Evolutionary conservation across 768 basidiomycete species (phyloP), one percentile per base, ranked within the genome.

Genomic region (Dendrothele bispora): DNA sequence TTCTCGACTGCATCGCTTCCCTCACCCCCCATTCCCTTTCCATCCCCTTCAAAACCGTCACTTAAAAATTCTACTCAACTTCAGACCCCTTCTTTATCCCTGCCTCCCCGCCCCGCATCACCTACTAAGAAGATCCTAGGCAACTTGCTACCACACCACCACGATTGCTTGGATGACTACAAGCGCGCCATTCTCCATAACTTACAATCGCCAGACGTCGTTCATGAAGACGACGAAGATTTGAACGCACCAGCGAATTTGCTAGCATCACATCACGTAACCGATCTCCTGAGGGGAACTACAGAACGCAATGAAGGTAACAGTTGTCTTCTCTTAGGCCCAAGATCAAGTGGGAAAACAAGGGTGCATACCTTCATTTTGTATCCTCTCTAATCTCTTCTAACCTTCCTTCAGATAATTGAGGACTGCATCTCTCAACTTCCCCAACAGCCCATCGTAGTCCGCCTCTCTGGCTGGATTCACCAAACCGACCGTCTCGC

Each of bases 401-500:
- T 38, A 47, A 34, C 28, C 27, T 17, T 47, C 26, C 40, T 26
- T 28, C 50, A 91, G 89, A 63, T 90, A 45, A 60, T 89, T 4
- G 79, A 90, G 46, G 63, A 68, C 37, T 83, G 79, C 34, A 64
- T 93, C 26, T 53, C 68, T 14, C 53, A 69, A 1, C 57, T 85
- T 7, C 55, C 73, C 5, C 63, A 62, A 7, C 67, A 71, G 36
- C 85, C 89, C 0, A 83, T 95, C 48, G 63, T 92, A 38, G 74
- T 99, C 37, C 83, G 86, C 1, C 74, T 99, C 2, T 91, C 88
- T 18, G 97, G 94, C 1, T 83, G 91, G 66, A 78, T 84, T 1
- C 94, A 98, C 55, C 79, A 75, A 24, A 91, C 84, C 25, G 97
- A 98, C 62, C 79, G 88, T 27, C 71, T 91, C 10, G 97, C 97